These are phyloP conservation scores for Russula virescens DNA, from an alignment of 768 basidiomycete species.

Conservation along the genomic window DNA sequence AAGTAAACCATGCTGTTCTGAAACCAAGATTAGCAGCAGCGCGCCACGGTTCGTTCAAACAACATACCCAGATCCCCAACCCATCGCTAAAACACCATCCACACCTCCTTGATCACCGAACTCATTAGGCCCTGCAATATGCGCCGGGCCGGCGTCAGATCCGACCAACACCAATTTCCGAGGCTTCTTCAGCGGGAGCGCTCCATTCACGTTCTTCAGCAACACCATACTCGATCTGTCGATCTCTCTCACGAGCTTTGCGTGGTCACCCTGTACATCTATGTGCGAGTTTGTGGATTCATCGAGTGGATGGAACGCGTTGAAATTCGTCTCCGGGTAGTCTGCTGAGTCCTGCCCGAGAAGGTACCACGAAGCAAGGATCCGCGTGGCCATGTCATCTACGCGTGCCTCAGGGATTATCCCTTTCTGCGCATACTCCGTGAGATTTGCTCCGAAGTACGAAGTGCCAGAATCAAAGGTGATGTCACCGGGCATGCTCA, in stretches of 20 bases:
- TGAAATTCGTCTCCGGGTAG: conserved; percentile 67
- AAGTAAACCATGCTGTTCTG: conserved; percentile 68
- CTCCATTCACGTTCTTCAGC: conserved; percentile 60
- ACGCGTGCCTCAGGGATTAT: too few species aligned
- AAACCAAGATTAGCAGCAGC: conserved; percentile 17
- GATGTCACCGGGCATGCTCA: too few species aligned
- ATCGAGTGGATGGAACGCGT: conserved; percentile 51
- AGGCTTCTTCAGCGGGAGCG: conserved; percentile 54
- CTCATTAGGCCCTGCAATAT: conserved; percentile 42
- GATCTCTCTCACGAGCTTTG: conserved; percentile 59
- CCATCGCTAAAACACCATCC: conserved; percentile 76
- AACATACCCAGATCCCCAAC: conserved; percentile 75
- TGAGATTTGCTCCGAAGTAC: too few species aligned
- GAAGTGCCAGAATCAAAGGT: too few species aligned
- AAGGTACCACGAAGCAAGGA: conserved; percentile 63
- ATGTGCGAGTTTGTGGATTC: conserved; percentile 52
- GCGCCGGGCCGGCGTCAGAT: conserved; percentile 43
- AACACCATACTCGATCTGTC: conserved; percentile 72
- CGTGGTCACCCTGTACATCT: conserved; percentile 67
- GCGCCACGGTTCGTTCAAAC: not conserved
- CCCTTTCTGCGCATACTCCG: too few species aligned
- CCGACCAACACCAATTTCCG: conserved; percentile 58
- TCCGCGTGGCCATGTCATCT: too few species aligned
- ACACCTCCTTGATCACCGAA: conserved; percentile 38
- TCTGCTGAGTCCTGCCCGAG: conserved; percentile 54